Percentiles rank a stretch among this genome's conserved stretches.
Evolutionary conservation across 148 eudicot species (phyloP).

Genomic region (Nyssa sinensis): DNA sequence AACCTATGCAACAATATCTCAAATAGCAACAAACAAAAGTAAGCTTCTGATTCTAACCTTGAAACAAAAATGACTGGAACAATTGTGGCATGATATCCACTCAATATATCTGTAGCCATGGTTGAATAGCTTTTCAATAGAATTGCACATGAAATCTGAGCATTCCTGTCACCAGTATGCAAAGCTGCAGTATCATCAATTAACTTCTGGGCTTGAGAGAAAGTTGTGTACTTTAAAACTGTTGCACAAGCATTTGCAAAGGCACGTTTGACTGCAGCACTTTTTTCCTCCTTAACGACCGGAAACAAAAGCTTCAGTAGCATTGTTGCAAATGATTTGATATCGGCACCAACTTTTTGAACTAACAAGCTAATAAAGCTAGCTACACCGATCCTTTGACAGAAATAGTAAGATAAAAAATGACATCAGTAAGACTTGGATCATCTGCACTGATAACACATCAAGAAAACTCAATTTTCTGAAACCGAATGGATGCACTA

Average conservation of each 20-base stretch:
- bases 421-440: background rate
- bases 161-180: slow-evolving; percentile 84
- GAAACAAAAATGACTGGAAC: slow-evolving; percentile 81
- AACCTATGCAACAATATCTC: background rate
- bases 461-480: background rate
- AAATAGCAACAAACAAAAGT: slow-evolving; percentile 3
- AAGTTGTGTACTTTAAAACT: slow-evolving; percentile 72
- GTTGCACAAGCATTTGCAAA: slow-evolving; percentile 93
- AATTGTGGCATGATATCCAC: slow-evolving; percentile 68
- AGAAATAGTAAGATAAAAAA: slow-evolving; percentile 11
- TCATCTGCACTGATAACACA: background rate
- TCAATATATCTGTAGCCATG: slow-evolving; percentile 66
- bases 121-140: slow-evolving; percentile 81
- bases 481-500: background rate
- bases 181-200: slow-evolving; percentile 77
- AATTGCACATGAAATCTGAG: slow-evolving; percentile 82
- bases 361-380: slow-evolving; percentile 79
- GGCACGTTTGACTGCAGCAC: slow-evolving; percentile 81
- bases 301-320: slow-evolving; percentile 76
- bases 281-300: slow-evolving; percentile 75
- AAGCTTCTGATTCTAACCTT: slow-evolving; percentile 47
- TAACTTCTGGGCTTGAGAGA: slow-evolving; percentile 67
- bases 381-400: slow-evolving; percentile 91
- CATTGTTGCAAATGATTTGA: slow-evolving; percentile 68
- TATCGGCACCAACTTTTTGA: slow-evolving; percentile 79